Base-by-base conservation (phyloP, 176 grass and related monocot genomes). In the Avena atlantica region DNA sequence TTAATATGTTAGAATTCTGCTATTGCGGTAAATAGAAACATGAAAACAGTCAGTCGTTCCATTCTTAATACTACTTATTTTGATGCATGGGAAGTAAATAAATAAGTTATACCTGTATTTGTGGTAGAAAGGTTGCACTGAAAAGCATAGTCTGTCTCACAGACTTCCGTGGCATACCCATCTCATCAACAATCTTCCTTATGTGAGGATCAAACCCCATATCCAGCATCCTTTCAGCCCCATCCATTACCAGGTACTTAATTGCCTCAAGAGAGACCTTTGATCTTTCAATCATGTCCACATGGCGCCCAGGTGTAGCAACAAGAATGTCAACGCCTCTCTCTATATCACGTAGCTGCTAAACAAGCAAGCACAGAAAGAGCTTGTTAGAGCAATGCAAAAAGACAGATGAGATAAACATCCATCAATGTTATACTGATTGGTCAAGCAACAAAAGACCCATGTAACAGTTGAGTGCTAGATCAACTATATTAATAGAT, bases 131-230 rank as follows among this genome's bases (percentile, higher is more conserved):
- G 8, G 95, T 98, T 81, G 95, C 95, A 70, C 93, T 98, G 84
- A 98, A 98, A 73, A 98, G 88, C 93, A 98, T 75, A 29, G 95
- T 93, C 81, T 93, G 95, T 60, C 95, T 94, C 14, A 74, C 24
- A 73, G 86, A 80, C n/a, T 89, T 80, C 40, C 63, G 85, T 42
- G 91, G 96, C 93, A 98, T 95, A 45, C 80, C 86, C 80, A 93
- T 95, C 84, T 83, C 80, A 36, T 91, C 90, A 83, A 95, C 84
- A 53, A 98, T 92, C 78, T 83, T 95, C 50, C 93, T 89, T 70
- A 95, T 95, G 86, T 94, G 91, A 88, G 88, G 93, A 70, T 98
- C 96, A 84, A 98, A 98, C 7, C 96, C 96, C 96, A 98, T 94
- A 92, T 98, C 93, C 74, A 98, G 75, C 93, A 98, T 98, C 88